Percentiles rank a stretch among this genome's conserved stretches.
These are phyloP conservation scores for Bonia amplexicaulis DNA, from an alignment of 176 grass and related monocot genomes.

Conservation along the genomic window DNA sequence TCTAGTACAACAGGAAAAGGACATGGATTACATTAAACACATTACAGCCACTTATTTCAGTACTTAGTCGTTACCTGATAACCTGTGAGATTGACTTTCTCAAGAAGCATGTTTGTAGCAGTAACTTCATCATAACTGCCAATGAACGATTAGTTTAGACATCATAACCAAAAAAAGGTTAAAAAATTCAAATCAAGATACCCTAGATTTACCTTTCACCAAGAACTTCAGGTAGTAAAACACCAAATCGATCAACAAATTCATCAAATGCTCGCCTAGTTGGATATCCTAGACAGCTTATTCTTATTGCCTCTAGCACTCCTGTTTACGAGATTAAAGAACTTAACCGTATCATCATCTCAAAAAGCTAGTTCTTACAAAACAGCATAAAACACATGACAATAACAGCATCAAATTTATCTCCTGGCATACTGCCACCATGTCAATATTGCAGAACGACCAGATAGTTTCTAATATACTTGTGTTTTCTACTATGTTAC, in stretches of 20 bases:
- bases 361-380: slow-evolving; percentile 5
- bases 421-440: neutral
- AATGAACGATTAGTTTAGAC: slow-evolving; percentile 17
- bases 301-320: slow-evolving; percentile 92
- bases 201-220: slow-evolving; percentile 53
- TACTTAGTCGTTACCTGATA: slow-evolving; percentile 66
- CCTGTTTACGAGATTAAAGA: slow-evolving; percentile 45
- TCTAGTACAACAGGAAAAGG: neutral
- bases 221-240: slow-evolving; percentile 74
- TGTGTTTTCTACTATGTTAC: neutral
- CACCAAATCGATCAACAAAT: slow-evolving; percentile 95
- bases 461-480: neutral
- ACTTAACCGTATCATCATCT: neutral
- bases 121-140: slow-evolving; percentile 78
- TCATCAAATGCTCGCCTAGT: slow-evolving; percentile 81
- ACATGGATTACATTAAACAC: slow-evolving; percentile 14
- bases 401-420: neutral
- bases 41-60: slow-evolving; percentile 10
- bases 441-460: neutral
- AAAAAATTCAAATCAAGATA: slow-evolving; percentile 12
- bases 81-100: slow-evolving; percentile 69
- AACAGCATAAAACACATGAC: slow-evolving; percentile 1
- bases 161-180: slow-evolving; percentile 1
- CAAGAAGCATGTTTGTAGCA: slow-evolving; percentile 63
- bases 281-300: slow-evolving; percentile 91